Evolutionary conservation across 2,329 filamentous ascomycete genomes (phyloP).

Genomic region (Elsinoe fawcettii): DNA sequence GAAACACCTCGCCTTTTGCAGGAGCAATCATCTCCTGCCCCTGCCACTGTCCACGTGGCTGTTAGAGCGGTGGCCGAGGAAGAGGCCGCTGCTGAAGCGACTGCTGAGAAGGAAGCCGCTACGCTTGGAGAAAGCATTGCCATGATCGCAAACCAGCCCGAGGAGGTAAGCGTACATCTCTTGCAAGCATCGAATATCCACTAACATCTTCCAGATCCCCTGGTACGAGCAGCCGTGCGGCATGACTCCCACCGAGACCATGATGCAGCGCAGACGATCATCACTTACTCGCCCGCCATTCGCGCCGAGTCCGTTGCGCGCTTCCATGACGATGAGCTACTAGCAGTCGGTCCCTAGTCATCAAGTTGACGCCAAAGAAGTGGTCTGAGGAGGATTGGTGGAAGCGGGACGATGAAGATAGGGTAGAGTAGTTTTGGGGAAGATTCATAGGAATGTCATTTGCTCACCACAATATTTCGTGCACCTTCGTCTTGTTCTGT

Average conservation of each 20-base stretch:
- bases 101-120: constrained; percentile 8
- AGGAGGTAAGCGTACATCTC: not conserved
- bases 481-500: constrained; percentile 42
- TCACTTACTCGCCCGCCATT: constrained; percentile 10
- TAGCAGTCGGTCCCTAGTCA: not conserved
- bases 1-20: constrained; percentile 1
- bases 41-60: constrained; percentile 12
- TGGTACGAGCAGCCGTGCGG: constrained; percentile 13
- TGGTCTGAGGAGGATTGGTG: constrained; percentile 32
- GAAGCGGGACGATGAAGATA: not conserved
- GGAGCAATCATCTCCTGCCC: constrained; percentile 6
- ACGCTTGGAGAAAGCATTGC: constrained; percentile 14
- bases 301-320: constrained; percentile 13
- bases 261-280: constrained; percentile 11
- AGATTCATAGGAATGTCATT: not conserved
- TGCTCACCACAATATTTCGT: too few species aligned
- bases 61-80: constrained; percentile 10
- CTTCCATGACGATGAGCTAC: constrained; percentile 11
- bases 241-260: constrained; percentile 3
- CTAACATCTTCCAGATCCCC: not conserved
- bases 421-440: not conserved
- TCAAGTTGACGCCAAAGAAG: not conserved
- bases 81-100: constrained; percentile 1
- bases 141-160: constrained; percentile 12
- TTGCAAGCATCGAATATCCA: not conserved